A percentile compares a stretch with the other conserved stretches of the same genome.
phyloP scores from a whole-genome alignment of 1,139 yeast species.

The Diutina siamensis region DNA sequence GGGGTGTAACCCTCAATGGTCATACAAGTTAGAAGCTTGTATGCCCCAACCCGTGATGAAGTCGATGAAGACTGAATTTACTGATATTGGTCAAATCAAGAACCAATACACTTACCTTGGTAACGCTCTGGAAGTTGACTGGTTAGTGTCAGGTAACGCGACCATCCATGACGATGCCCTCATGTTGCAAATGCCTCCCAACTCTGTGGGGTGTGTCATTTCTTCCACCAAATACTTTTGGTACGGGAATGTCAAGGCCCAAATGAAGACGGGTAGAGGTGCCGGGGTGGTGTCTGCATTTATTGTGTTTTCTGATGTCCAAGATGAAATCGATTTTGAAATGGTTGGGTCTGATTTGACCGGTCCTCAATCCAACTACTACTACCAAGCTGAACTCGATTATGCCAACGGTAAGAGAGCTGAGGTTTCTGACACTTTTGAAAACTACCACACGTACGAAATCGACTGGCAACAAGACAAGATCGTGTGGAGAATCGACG shows the following conservation, averaged over 20 bases:
- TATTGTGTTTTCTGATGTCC: slow-evolving; percentile 72
- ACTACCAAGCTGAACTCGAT: slow-evolving; percentile 62
- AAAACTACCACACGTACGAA: slow-evolving; percentile 63
- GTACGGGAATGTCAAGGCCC: slow-evolving; percentile 74
- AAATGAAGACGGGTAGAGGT: slow-evolving; percentile 61
- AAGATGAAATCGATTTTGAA: slow-evolving; percentile 87
- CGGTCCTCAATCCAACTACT: slow-evolving; percentile 65
- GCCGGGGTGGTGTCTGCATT: slow-evolving; percentile 82
- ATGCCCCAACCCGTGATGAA: slow-evolving; percentile 47
- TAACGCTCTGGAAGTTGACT: slow-evolving; percentile 52
- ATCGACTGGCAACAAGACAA: slow-evolving; percentile 76
- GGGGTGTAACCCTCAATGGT: slow-evolving; percentile 65
- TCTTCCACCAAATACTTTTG: slow-evolving; percentile 73
- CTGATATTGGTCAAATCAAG: slow-evolving; percentile 18
- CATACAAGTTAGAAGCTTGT: slow-evolving; percentile 53
- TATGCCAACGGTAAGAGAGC: slow-evolving; percentile 47
- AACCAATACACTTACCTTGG: slow-evolving; percentile 49
- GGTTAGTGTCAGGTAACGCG: slow-evolving; percentile 61
- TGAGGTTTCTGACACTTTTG: slow-evolving; percentile 42
- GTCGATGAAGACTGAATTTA: slow-evolving; percentile 25
- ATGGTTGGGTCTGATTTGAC: slow-evolving; percentile 65
- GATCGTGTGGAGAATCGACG: slow-evolving; percentile 68
- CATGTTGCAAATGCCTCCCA: slow-evolving; percentile 65
- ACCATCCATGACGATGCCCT: slow-evolving; percentile 40
- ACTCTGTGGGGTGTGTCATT: slow-evolving; percentile 69